Evolutionary conservation across 345 rosid genomes (phyloP), one percentile per base, ranked within the genome.

Genomic region (Raphanus sativus): DNA sequence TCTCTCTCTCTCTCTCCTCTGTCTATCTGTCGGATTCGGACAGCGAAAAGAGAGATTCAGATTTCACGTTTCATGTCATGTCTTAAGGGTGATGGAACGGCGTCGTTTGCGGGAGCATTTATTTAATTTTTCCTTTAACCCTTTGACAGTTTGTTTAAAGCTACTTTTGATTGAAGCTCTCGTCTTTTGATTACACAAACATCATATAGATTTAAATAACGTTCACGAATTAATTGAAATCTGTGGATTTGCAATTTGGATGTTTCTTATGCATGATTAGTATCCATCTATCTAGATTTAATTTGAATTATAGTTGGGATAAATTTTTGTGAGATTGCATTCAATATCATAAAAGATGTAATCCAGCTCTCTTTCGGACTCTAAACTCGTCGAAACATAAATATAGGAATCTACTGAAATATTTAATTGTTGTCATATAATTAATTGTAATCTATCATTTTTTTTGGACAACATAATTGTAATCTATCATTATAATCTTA

Each of bases 21-120:
- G 65, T 69, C 67, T 80, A 65, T 67, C 77, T 78, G 75, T 77
- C 71, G 80, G 79, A 78, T 64, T 65, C 77, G 79, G 82, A 65
- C 62, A 42, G 42, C 50, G 64, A 74, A 64, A 62, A 62, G 72
- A 80, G 82, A 81, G 81, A 75, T 62, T 80, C 29, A 80, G 74
- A 75, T 74, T 77, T 77, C 62, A 69, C 74, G 74, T 72, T 66
- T 21, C 21, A 21, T 21, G 21, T 21, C 21, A 21, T 21, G 21
- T 21, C 21, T 21, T 21, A 21, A 21, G 21, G 21, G 21, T 21
- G 21, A 21, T 21, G 21, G 21, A 21, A 21, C 75, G 70, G 10
- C 58, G 34, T 76, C 80, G 75, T 62, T 56, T 56, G 4, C 21
- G 21, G 21, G 21, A 21, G 21, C 21, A 1, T 16, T 6, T 2